Conservation (phyloP, 148 eudicot species). For the Suaeda aralocaspica region DNA sequence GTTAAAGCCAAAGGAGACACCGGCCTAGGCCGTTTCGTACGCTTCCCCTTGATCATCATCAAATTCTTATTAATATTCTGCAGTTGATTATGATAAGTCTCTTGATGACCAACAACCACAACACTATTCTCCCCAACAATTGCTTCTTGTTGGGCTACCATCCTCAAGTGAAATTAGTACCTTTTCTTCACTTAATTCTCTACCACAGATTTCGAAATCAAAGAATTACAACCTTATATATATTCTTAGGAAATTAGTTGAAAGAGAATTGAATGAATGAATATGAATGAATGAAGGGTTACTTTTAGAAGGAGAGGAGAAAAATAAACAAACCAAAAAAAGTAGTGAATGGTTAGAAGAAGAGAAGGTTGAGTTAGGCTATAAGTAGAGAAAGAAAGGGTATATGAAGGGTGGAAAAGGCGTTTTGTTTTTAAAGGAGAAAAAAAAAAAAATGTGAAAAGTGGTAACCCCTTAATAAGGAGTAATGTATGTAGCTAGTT, state of each 20-base stretch:
- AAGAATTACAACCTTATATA: too few species aligned
- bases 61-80: not conserved
- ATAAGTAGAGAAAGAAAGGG: slow-evolving; percentile 19
- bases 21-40: slow-evolving; percentile 59
- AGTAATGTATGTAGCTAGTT: too few species aligned
- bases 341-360: slow-evolving; percentile 15
- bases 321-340: not conserved
- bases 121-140: slow-evolving; percentile 14
- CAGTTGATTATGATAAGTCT: not conserved
- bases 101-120: not conserved
- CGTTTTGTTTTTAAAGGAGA: slow-evolving; percentile 14
- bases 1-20: slow-evolving; percentile 41
- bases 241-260: not conserved
- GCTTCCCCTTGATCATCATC: slow-evolving; percentile 50
- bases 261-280: not conserved
- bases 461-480: not conserved
- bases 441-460: slow-evolving; percentile 18
- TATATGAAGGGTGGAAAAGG: slow-evolving; percentile 16
- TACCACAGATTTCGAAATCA: not conserved
- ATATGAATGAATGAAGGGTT: not conserved
- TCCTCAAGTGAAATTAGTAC: not conserved
- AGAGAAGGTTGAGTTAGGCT: slow-evolving; percentile 16
- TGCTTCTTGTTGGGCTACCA: slow-evolving; percentile 30
- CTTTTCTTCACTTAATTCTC: not conserved
- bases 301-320: not conserved